Evolutionary conservation across 192 early-diverging fungal species (phyloP).

Genomic region (Phlyctochytrium arcticum): DNA sequence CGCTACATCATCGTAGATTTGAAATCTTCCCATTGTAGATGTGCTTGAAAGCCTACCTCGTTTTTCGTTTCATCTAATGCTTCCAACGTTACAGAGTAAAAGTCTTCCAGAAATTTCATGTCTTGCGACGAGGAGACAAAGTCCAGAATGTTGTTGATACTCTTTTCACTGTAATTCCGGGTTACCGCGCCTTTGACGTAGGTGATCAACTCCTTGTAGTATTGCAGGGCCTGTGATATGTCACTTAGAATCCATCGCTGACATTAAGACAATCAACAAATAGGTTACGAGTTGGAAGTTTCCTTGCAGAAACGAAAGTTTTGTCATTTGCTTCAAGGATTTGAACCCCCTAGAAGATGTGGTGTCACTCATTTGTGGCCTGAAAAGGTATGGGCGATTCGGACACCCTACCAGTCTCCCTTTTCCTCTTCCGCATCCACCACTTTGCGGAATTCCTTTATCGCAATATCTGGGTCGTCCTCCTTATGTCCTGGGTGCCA

Average conservation of each 20-base stretch:
- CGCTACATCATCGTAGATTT: conserved; percentile 41
- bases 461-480: conserved; percentile 66
- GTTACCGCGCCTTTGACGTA: conserved; percentile 76
- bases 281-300: conserved; percentile 64
- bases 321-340: conserved; percentile 82
- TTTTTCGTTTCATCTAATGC: conserved; percentile 76
- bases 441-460: conserved; percentile 71
- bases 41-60: conserved; percentile 45
- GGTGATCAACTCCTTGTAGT: conserved; percentile 70
- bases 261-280: conserved; percentile 1
- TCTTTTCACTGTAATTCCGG: conserved; percentile 84
- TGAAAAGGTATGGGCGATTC: too few relatives aligned
- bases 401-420: conserved; percentile 67
- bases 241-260: not conserved
- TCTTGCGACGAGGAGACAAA: conserved; percentile 70
- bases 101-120: conserved; percentile 77
- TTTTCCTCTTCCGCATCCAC: conserved; percentile 77
- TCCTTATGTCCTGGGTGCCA: conserved; percentile 77
- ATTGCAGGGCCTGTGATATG: conserved; percentile 54
- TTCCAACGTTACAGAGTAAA: conserved; percentile 72
- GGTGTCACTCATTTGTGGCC: too few relatives aligned
- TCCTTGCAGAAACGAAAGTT: conserved; percentile 66
- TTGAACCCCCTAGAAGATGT: conserved; percentile 74
- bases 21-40: not conserved
- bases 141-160: conserved; percentile 87